A percentile compares a stretch with the other conserved stretches of the same genome.
Conservation (phyloP, 352 stramenopile species). For the Pythium aquatile region DNA sequence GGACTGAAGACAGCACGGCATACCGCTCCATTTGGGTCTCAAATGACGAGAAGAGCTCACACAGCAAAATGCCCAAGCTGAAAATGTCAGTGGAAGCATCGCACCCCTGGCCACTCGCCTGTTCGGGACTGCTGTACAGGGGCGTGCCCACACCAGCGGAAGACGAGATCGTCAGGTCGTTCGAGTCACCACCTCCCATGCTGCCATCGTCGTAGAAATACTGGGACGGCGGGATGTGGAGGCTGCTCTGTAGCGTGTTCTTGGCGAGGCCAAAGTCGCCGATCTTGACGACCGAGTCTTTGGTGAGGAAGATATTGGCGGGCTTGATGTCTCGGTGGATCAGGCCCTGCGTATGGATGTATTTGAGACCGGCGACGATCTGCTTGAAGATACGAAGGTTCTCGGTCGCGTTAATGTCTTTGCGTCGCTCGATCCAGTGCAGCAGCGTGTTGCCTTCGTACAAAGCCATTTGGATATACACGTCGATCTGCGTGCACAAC, state of each 20-base stretch:
- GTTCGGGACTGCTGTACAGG: conserved; percentile 76
- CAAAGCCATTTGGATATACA: conserved; percentile 94
- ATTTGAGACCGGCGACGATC: conserved; percentile 69
- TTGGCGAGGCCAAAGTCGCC: conserved; percentile 82
- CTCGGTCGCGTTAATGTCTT: conserved; percentile 37
- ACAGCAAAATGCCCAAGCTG: conserved; percentile 71
- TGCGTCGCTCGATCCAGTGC: conserved; percentile 69
- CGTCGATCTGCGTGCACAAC: conserved; percentile 74
- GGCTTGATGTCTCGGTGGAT: conserved; percentile 84
- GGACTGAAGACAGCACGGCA: conserved; percentile 46
- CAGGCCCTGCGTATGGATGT: conserved; percentile 71
- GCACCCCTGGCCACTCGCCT: conserved; percentile 43
- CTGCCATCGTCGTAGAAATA: conserved; percentile 48
- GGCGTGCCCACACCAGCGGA: conserved; percentile 75
- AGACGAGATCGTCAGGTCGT: conserved; percentile 35
- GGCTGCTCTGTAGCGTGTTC: conserved; percentile 55
- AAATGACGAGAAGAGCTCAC: conserved; percentile 74
- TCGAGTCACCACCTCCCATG: conserved; percentile 24
- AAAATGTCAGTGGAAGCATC: conserved; percentile 65
- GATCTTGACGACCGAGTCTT: conserved; percentile 76
- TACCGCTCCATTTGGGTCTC: conserved; percentile 80
- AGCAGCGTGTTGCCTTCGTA: conserved; percentile 90
- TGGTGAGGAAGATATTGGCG: conserved; percentile 78
- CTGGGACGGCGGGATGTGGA: conserved; percentile 53
- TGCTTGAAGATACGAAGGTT: conserved; percentile 76